Conservation (phyloP, 352 stramenopile genomes). For the Peronospora belbahrii region DNA sequence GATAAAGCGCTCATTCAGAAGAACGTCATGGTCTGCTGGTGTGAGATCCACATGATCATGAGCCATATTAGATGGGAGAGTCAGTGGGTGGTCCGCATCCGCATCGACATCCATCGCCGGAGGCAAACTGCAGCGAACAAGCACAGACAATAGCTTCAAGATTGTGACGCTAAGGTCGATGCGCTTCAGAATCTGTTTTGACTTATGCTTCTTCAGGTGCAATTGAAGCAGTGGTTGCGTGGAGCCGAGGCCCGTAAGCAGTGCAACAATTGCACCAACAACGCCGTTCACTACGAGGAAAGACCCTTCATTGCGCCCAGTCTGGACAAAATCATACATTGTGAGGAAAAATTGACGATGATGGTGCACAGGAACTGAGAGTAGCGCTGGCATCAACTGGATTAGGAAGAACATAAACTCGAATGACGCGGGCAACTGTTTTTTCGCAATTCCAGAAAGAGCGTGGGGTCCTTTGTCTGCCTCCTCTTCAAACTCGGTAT, state of each 20-base stretch:
- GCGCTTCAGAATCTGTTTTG: constrained; percentile 65
- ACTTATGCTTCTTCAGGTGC: constrained; percentile 65
- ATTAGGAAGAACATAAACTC: constrained; percentile 79
- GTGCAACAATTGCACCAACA: constrained; percentile 59
- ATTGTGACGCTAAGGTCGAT: constrained; percentile 65
- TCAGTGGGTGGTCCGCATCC: constrained; percentile 19
- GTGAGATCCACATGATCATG: constrained; percentile 67
- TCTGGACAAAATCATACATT: constrained; percentile 71
- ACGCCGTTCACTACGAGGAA: constrained; percentile 81
- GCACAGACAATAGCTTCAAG: constrained; percentile 65
- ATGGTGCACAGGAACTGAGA: constrained; percentile 57
- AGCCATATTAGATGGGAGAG: constrained; percentile 54
- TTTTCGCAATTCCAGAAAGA: constrained; percentile 14
- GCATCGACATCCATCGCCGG: constrained; percentile 56
- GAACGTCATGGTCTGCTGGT: constrained; percentile 44
- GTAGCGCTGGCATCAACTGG: constrained; percentile 64
- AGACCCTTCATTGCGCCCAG: constrained; percentile 70
- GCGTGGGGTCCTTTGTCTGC: constrained; percentile 6
- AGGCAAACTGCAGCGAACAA: constrained; percentile 62
- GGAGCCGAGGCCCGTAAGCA: constrained; percentile 50
- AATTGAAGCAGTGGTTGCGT: constrained; percentile 55
- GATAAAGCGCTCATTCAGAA: constrained; percentile 70
- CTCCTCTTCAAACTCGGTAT: constrained; percentile 41
- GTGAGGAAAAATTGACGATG: constrained; percentile 71
- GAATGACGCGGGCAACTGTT: constrained; percentile 58